Evolutionary conservation across 2,329 filamentous ascomycete genomes (phyloP).

Genomic region (Beauveria sp.): DNA sequence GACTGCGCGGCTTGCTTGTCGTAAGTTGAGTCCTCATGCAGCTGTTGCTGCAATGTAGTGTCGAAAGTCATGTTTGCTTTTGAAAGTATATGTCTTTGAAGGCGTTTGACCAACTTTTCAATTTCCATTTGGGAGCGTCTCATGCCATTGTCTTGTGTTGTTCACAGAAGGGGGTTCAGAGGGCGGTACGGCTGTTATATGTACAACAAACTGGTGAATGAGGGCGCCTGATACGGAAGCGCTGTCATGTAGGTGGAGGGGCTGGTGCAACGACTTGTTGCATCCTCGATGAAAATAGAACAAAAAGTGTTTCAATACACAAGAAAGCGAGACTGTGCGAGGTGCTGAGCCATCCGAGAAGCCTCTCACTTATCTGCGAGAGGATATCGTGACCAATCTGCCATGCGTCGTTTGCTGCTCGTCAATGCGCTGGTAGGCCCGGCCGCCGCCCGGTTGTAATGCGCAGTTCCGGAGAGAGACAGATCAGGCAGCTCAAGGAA

Average conservation of each 20-base stretch:
- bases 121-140: not conserved
- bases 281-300: not conserved
- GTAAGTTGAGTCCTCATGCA: not conserved
- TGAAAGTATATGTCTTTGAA: not conserved
- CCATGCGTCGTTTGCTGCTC: not conserved
- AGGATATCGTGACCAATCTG: not conserved
- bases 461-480: no score
- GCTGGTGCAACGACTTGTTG: not conserved
- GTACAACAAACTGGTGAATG: not conserved
- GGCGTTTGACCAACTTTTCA: not conserved
- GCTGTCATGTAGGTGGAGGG: not conserved
- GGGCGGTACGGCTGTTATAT: not conserved
- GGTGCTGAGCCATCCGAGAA: not conserved
- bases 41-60: not conserved
- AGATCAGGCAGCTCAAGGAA: no score
- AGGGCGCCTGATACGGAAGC: not conserved
- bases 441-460: no score
- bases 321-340: not conserved
- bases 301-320: not conserved
- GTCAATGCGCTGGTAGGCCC: not conserved
- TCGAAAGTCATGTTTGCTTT: not conserved
- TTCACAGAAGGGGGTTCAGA: not conserved
- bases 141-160: not conserved
- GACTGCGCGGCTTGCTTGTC: not conserved
- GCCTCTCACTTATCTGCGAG: not conserved